Percentiles rank a stretch among this genome's conserved stretches.
These are phyloP conservation scores for Papiliotrema flavescens DNA, from an alignment of 1,284 basidiomycete genomes.

Conservation along the genomic window DNA sequence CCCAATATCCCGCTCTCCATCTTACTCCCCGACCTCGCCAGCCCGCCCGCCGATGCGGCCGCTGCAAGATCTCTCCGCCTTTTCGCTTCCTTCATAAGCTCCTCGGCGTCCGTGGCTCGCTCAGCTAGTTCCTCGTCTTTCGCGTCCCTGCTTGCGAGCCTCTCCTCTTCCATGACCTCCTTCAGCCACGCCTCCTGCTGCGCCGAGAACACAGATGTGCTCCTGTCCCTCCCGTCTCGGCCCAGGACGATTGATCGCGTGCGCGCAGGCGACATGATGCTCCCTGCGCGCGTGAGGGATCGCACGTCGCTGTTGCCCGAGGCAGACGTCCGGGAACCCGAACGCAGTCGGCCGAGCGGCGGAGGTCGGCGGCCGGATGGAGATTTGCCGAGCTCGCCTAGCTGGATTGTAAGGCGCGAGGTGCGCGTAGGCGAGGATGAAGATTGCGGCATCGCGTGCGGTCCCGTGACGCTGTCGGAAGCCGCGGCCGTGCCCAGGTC, in stretches of 20 bases:
- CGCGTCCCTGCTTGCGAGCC: slow-evolving; percentile 9
- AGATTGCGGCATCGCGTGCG: neutral
- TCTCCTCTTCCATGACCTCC: slow-evolving; percentile 37
- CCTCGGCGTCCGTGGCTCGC: slow-evolving; percentile 19
- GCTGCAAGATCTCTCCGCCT: slow-evolving; percentile 1
- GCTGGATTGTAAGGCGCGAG: neutral
- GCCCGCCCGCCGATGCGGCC: neutral
- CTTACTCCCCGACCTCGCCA: neutral
- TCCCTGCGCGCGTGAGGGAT: neutral
- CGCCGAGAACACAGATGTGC: slow-evolving; percentile 12
- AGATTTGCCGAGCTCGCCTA: neutral
- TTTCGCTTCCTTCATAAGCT: slow-evolving; percentile 24
- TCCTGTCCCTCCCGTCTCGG: slow-evolving; percentile 10
- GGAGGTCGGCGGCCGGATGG: neutral
- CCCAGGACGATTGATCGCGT: slow-evolving; percentile 3
- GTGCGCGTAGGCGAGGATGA: neutral
- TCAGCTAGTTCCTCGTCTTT: slow-evolving; percentile 16
- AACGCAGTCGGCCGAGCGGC: neutral
- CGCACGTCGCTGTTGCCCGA: neutral
- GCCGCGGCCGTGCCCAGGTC: neutral
- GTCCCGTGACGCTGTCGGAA: neutral
- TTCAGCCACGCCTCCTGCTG: slow-evolving; percentile 16
- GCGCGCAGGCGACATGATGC: neutral
- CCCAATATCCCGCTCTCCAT: neutral
- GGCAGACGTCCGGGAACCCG: neutral